Conservation (phyloP, 108 stramenopile genomes). For the Nitzschia inconspicua region DNA sequence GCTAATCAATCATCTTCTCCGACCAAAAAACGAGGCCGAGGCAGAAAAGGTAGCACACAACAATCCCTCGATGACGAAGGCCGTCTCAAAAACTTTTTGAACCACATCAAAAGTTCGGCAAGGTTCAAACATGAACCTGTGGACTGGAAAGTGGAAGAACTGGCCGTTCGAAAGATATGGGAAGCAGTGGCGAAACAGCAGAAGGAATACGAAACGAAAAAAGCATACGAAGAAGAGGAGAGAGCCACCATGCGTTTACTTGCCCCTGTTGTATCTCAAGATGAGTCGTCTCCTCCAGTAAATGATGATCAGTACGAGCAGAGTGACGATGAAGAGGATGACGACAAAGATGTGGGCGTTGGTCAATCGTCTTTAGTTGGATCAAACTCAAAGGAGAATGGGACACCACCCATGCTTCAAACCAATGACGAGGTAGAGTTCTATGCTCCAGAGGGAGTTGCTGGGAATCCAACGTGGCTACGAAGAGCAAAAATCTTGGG, state of each 20-base stretch:
- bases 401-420: neutral
- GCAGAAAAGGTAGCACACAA: too few relatives aligned
- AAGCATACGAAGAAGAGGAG: neutral
- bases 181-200: neutral
- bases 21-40: too few relatives aligned
- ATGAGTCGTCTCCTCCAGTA: neutral
- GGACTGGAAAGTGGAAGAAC: conserved; percentile 7
- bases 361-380: neutral
- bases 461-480: neutral
- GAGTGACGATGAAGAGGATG: too few relatives aligned
- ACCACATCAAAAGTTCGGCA: too few relatives aligned
- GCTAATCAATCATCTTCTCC: too few relatives aligned
- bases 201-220: neutral
- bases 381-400: neutral
- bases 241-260: neutral
- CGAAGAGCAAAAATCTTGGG: neutral
- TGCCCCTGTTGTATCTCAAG: neutral
- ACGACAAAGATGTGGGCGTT: neutral
- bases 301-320: too few relatives aligned
- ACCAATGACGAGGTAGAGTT: conserved; percentile 3
- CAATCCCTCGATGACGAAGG: too few relatives aligned
- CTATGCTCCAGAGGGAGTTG: neutral
- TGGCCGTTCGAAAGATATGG: conserved; percentile 7
- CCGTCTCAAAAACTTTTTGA: too few relatives aligned
- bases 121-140: conserved; percentile 1